Conservation (phyloP, 768 basidiomycete genomes). For the Tricholoma saponaceum region DNA sequence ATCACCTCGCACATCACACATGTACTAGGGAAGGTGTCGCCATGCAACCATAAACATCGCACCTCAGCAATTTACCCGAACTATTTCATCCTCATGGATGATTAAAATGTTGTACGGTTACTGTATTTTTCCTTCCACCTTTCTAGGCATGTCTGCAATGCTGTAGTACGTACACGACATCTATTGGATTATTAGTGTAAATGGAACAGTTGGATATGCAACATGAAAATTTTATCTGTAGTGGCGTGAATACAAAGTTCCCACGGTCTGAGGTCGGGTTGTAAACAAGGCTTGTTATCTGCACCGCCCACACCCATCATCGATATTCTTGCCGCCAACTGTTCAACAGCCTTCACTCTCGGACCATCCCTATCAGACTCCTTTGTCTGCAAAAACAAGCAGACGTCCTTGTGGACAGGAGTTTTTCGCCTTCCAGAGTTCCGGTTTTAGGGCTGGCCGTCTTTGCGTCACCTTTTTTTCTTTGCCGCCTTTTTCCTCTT, state of each 20-base stretch:
- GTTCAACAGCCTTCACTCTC: slow-evolving; percentile 5
- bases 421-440: neutral
- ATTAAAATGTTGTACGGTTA: neutral
- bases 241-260: slow-evolving; percentile 25
- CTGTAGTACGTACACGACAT: neutral
- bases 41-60: too few relatives aligned
- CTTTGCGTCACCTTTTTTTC: slow-evolving; percentile 12
- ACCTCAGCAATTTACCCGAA: too few relatives aligned
- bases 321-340: slow-evolving; percentile 30
- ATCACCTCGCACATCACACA: neutral
- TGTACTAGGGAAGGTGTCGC: neutral
- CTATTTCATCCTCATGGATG: too few relatives aligned
- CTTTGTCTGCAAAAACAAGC: neutral
- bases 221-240: slow-evolving; percentile 7
- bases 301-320: slow-evolving; percentile 40
- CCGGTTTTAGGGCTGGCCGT: neutral
- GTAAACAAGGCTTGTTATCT: slow-evolving; percentile 38
- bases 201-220: slow-evolving; percentile 1
- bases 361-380: slow-evolving; percentile 3
- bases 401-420: neutral
- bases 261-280: slow-evolving; percentile 41
- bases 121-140: neutral
- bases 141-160: neutral
- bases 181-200: neutral
- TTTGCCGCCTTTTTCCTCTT: slow-evolving; percentile 4